These are phyloP conservation scores for Cyclotella atomus DNA, from an alignment of 108 stramenopile species.

Conservation along the genomic window DNA sequence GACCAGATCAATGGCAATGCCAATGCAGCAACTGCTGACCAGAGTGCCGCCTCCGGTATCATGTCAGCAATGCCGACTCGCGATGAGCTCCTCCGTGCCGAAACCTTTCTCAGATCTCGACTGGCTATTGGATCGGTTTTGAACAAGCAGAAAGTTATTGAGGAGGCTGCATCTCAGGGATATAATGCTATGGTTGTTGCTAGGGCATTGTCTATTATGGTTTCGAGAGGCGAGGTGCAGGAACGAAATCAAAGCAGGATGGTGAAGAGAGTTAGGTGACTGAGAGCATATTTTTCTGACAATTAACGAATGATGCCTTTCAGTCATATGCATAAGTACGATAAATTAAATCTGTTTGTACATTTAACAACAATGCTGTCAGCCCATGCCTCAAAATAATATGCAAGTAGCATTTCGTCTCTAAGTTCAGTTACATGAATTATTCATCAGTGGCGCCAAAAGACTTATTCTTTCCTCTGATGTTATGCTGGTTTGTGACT, in stretches of 20 bases:
- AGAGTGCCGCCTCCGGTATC: conserved; percentile 28
- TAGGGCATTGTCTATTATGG: conserved; percentile 76
- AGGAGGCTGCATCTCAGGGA: conserved; percentile 86
- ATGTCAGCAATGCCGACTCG: conserved; percentile 45
- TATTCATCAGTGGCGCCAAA: too few relatives aligned
- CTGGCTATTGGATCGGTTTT: conserved; percentile 75
- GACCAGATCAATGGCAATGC: conserved; percentile 53
- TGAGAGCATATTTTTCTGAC: too few relatives aligned
- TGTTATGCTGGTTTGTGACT: too few relatives aligned
- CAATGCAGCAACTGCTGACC: conserved; percentile 18
- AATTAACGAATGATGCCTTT: too few relatives aligned
- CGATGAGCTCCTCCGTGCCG: conserved; percentile 79
- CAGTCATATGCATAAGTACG: too few relatives aligned
- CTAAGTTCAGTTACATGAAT: too few relatives aligned
- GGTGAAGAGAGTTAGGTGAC: conserved; percentile 79
- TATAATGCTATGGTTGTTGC: conserved; percentile 80
- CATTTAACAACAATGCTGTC: too few relatives aligned
- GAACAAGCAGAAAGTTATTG: conserved; percentile 84
- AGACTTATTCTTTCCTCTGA: too few relatives aligned
- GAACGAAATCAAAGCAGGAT: conserved; percentile 85
- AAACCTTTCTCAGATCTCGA: conserved; percentile 77
- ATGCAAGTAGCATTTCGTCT: too few relatives aligned
- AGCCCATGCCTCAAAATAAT: too few relatives aligned
- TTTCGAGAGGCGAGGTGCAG: conserved; percentile 75
- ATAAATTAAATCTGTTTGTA: too few relatives aligned